phyloP scores from a whole-genome alignment of 2,329 filamentous ascomycete genomes.

The Penicillium frequentans region DNA sequence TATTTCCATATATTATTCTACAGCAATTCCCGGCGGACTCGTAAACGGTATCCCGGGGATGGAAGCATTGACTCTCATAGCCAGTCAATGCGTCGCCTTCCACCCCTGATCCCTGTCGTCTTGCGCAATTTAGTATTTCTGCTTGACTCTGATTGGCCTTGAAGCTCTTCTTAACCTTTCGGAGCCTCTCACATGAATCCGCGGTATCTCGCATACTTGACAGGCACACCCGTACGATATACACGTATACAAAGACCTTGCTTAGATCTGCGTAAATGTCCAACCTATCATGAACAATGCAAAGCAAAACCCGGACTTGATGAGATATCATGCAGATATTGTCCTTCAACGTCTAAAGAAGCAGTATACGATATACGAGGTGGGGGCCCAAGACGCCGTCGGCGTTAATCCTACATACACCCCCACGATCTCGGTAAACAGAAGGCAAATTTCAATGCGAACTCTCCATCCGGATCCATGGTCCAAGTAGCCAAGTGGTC shows the following conservation, averaged over 20 bases:
- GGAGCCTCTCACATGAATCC: constrained; percentile 21
- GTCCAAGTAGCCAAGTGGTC: constrained; percentile 6
- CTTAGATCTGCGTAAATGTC: not conserved
- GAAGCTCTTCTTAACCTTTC: not conserved
- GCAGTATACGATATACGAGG: not conserved
- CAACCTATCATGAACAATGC: not conserved
- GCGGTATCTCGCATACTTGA: constrained; percentile 24
- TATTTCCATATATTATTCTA: not conserved
- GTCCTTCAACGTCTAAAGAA: not conserved
- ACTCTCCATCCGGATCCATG: constrained; percentile 1
- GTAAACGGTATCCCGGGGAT: not conserved
- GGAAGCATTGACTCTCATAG: constrained; percentile 4
- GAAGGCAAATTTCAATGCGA: not conserved
- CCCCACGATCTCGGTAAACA: not conserved
- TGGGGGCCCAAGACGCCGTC: not conserved
- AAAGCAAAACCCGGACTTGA: not conserved
- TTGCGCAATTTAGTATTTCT: constrained; percentile 3
- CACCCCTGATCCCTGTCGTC: constrained; percentile 11
- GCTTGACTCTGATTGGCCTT: constrained; percentile 9
- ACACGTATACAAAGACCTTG: not conserved
- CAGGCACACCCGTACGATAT: constrained; percentile 11
- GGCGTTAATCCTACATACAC: not conserved
- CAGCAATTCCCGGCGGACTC: not conserved
- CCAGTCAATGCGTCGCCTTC: constrained; percentile 12
- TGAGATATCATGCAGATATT: not conserved